Percentiles rank a stretch among this genome's conserved stretches.
Conservation (phyloP, 73 alveolate genomes). For the Paramecium tetraurelia region DNA sequence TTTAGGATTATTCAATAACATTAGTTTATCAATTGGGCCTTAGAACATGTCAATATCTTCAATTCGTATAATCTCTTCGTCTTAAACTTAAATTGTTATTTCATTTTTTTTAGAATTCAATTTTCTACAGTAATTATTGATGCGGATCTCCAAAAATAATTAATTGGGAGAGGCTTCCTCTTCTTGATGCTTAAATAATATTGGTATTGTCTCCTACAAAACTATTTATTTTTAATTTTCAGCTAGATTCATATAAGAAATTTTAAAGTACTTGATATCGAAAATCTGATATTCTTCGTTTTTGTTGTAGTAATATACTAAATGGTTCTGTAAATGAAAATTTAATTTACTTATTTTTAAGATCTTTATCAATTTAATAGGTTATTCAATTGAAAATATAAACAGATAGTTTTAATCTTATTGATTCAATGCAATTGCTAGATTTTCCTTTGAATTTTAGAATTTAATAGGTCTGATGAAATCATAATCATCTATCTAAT, state of each 20-base stretch:
- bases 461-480: background rate
- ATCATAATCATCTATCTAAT: background rate
- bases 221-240: background rate
- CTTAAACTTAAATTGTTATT: too few species aligned
- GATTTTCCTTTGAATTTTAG: background rate
- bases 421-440: background rate
- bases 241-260: background rate
- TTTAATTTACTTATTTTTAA: background rate
- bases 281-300: background rate
- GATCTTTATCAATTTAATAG: background rate
- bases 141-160: background rate
- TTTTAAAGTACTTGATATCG: background rate
- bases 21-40: background rate
- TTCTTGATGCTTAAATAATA: background rate
- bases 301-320: background rate
- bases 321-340: background rate
- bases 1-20: background rate
- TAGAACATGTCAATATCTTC: background rate
- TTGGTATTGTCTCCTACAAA: background rate
- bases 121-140: background rate
- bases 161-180: background rate
- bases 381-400: background rate
- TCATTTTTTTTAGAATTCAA: background rate
- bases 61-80: background rate
- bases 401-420: background rate